Evolutionary conservation across 2,329 filamentous ascomycete species (phyloP).

Genomic region (Ceratocystis smalleyi): DNA sequence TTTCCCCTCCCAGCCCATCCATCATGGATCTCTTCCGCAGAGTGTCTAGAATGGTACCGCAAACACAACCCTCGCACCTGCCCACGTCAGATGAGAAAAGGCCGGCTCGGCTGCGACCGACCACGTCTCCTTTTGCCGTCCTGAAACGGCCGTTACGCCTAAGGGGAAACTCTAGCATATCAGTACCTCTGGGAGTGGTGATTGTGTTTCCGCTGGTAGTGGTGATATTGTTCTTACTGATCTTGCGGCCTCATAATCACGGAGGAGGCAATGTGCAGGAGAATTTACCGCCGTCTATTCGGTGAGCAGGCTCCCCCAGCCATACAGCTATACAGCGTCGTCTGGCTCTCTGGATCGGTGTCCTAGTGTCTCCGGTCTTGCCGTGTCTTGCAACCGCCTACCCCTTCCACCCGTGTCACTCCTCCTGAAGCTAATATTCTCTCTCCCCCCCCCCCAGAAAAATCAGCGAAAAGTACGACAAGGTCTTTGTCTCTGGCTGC

Average conservation of each 20-base stretch:
- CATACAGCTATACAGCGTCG: not conserved
- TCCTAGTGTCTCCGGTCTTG: not conserved
- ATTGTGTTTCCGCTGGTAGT: constrained; percentile 87
- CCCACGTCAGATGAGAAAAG: constrained; percentile 39
- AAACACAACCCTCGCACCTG: constrained; percentile 28
- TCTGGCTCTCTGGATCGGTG: not conserved
- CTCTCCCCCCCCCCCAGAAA: constrained; percentile 40
- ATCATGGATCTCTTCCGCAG: constrained; percentile 45
- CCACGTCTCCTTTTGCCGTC: constrained; percentile 51
- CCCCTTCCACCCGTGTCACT: not conserved
- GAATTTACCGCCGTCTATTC: constrained; percentile 70
- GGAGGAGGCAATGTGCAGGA: constrained; percentile 60
- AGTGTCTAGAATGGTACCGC: constrained; percentile 36
- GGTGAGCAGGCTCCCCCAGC: constrained; percentile 38
- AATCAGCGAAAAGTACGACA: constrained; percentile 95
- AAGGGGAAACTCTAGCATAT: constrained; percentile 81
- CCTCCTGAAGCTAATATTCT: not conserved
- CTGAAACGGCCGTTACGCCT: constrained; percentile 75
- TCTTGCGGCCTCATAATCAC: constrained; percentile 73
- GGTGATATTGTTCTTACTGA: constrained; percentile 76
- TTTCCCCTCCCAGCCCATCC: not conserved
- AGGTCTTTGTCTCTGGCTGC: constrained; percentile 87
- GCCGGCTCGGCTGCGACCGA: constrained; percentile 25
- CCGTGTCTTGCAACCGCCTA: not conserved
- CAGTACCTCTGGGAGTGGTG: constrained; percentile 81